Evolutionary conservation across 2,329 filamentous ascomycete species (phyloP).

Genomic region (Aspergillus fructus): DNA sequence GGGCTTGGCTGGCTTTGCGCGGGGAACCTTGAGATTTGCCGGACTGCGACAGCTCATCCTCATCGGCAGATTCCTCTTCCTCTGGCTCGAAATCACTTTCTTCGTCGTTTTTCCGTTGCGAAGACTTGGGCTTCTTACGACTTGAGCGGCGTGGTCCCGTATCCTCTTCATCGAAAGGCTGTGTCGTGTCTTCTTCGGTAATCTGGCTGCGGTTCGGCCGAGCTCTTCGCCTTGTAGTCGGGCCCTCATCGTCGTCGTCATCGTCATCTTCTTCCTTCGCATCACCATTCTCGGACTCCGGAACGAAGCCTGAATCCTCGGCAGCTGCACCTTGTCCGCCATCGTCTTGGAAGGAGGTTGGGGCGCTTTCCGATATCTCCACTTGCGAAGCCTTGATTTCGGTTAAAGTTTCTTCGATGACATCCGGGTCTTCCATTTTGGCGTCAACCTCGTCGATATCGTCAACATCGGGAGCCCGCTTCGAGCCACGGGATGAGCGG

Average conservation of each 20-base stretch:
- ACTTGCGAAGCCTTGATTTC: constrained; percentile 41
- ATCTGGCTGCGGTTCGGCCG: constrained; percentile 25
- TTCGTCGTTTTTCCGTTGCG: constrained; percentile 53
- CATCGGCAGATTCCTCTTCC: constrained; percentile 53
- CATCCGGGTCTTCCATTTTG: constrained; percentile 45
- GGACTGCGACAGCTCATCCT: constrained; percentile 54
- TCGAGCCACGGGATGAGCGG: constrained; percentile 37
- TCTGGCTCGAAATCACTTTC: constrained; percentile 64
- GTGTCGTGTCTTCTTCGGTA: constrained; percentile 20
- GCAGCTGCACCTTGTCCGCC: constrained; percentile 26
- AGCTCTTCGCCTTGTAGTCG: constrained; percentile 49
- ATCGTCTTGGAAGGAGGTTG: constrained; percentile 33
- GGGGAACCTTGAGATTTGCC: constrained; percentile 47
- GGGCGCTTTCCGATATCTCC: constrained; percentile 44
- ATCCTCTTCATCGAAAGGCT: constrained; percentile 27
- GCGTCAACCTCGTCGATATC: constrained; percentile 12
- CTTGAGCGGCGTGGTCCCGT: constrained; percentile 36
- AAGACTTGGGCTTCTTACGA: constrained; percentile 42
- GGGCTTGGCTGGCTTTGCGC: constrained; percentile 39
- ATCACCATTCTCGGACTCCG: constrained; percentile 43
- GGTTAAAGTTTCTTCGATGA: constrained; percentile 46
- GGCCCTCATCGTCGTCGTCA: constrained; percentile 54
- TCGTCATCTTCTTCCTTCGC: constrained; percentile 40
- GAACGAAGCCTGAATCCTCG: constrained; percentile 37
- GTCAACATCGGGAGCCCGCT: constrained; percentile 37